Evolutionary conservation across 345 rosid genomes (phyloP), one percentile per base, ranked within the genome.

Genomic region (Stellera chamaejasme): DNA sequence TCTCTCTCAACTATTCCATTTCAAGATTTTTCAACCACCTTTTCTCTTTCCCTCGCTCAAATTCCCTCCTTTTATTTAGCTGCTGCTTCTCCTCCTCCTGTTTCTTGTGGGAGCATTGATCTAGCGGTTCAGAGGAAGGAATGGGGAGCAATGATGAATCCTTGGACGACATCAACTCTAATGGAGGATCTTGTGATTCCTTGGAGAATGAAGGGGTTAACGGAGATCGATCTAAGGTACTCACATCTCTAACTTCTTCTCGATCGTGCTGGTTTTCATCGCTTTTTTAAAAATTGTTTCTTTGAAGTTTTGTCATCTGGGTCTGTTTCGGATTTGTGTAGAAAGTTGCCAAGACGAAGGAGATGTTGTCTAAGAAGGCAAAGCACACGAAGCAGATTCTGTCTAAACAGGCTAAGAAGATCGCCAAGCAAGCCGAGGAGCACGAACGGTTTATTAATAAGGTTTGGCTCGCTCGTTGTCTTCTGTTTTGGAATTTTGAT

Each of bases 391-490:
- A 85, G 45, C 75, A 85, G 83, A 84, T 85, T 48, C 57, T 92
- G 50, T 86, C 98, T 42, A 86, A 92, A 66, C 96, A 92, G 53
- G 98, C 96, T 2, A 81, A 74, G 62, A 92, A 82, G 90, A 86
- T 92, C 66, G 97, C 94, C 23, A 89, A 86, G 70, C 94, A 81
- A 76, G 98, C 91, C 9, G 98, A 86, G 75, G 93, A 84, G 67
- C 98, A 92, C 45, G 94, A 92, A 66, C 69, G 83, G 51, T 82
- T 88, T 67, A 79, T 92, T 55, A 92, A 79, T 63, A 92, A 92
- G 85, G 98, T 68, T 32, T 19, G 23, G 39, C 39, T 32, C 9
- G 39, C 39, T 32, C 9, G 67, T 5, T 51, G 42, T 39, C 55
- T 67, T 54, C 15, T 45, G 45, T 23, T 52, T 67, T 46, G 13